Evolutionary conservation across 2,329 filamentous ascomycete species (phyloP).

Genomic region (Pseudogymnoascus destructans): DNA sequence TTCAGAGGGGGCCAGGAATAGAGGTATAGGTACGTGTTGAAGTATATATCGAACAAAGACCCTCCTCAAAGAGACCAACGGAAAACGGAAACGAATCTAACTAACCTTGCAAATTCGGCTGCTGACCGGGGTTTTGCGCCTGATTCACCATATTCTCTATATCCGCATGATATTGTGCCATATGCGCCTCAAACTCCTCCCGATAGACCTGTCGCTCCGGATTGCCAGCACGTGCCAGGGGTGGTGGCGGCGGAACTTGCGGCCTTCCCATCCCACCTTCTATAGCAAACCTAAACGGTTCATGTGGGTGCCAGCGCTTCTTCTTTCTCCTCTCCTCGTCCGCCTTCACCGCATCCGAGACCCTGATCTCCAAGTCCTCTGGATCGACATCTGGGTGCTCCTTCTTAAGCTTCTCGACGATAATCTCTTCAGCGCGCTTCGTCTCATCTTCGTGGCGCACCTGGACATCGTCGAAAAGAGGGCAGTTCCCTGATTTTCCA

Average conservation of each 20-base stretch:
- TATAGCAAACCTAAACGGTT: not conserved
- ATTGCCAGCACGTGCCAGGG: not conserved
- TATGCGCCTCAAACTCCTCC: not conserved
- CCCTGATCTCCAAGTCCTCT: conserved; percentile 43
- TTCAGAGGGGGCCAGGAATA: not conserved
- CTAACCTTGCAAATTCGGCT: not conserved
- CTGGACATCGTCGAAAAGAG: conserved; percentile 50
- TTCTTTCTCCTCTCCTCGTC: conserved; percentile 28
- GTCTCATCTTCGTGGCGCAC: conserved; percentile 51
- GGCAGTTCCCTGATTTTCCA: conserved; percentile 44
- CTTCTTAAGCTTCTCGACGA: conserved; percentile 39
- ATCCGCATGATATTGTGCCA: not conserved
- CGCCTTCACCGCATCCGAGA: conserved; percentile 40
- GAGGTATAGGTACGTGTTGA: not conserved
- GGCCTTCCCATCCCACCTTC: not conserved
- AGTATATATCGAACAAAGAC: not conserved
- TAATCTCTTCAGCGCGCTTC: conserved; percentile 43
- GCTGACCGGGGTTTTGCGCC: not conserved
- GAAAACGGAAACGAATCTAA: not conserved
- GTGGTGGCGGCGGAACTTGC: no score
- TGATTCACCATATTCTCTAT: not conserved
- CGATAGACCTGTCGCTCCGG: not conserved
- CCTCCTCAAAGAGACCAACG: no score
- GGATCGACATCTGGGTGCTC: conserved; percentile 49
- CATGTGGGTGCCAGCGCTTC: not conserved